A percentile compares a stretch with the other conserved stretches of the same genome.
These are phyloP conservation scores for Colletotrichum abscissum DNA, from an alignment of 2,329 filamentous ascomycete genomes.

Conservation along the genomic window DNA sequence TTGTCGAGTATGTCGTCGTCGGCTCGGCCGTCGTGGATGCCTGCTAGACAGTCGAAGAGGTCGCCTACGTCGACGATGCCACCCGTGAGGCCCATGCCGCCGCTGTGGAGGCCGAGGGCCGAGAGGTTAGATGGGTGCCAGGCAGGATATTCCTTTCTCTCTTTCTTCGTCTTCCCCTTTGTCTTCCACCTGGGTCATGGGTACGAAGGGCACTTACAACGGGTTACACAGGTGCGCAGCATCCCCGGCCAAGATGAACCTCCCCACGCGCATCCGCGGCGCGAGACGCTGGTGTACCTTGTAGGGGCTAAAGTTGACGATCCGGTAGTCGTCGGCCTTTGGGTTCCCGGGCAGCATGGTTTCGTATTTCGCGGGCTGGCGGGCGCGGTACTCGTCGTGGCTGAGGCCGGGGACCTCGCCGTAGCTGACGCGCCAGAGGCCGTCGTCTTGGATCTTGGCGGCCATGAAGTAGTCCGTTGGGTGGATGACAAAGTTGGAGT, in stretches of 20 bases:
- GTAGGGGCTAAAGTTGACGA: not conserved
- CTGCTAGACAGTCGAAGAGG: constrained; percentile 58
- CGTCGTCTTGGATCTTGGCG: not conserved
- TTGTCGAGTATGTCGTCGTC: constrained; percentile 54
- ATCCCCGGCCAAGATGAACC: constrained; percentile 61
- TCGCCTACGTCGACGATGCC: constrained; percentile 61
- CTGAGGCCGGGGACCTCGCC: constrained; percentile 57
- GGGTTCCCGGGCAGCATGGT: not conserved
- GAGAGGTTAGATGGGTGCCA: not conserved
- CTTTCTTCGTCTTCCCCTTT: no score
- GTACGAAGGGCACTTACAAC: constrained; percentile 42
- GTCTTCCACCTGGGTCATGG: no score
- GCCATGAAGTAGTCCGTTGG: not conserved
- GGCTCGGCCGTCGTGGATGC: constrained; percentile 50
- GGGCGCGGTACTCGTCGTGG: constrained; percentile 57
- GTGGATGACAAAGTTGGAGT: not conserved
- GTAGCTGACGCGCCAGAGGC: constrained; percentile 63
- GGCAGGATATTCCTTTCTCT: no score
- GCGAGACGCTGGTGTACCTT: constrained; percentile 62
- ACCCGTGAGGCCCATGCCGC: constrained; percentile 59
- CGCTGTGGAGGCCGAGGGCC: constrained; percentile 33
- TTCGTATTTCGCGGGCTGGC: constrained; percentile 60
- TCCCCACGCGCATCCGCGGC: constrained; percentile 57
- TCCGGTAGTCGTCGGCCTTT: not conserved
- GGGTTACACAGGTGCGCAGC: constrained; percentile 65